Base-by-base conservation (phyloP, 768 basidiomycete species). In the Gymnopilus junonius region DNA sequence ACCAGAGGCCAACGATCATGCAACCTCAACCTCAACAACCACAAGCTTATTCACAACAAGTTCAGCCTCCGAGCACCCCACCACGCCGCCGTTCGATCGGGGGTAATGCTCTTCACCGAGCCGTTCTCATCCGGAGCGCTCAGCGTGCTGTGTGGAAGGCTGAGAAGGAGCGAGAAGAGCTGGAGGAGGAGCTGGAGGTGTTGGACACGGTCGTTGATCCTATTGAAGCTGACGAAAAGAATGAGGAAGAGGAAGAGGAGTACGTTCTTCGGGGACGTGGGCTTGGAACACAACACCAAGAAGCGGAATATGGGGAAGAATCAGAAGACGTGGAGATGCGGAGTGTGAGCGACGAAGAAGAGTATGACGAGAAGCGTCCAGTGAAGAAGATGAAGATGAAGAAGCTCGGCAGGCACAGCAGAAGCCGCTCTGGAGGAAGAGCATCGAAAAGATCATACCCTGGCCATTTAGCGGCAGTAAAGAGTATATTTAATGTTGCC, bases 51-150 rank as follows among this genome's bases (percentile, higher is more conserved):
- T 23, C 43, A 1, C 11, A n/a, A 1, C 45, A 31, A 7, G n/a
- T n/a, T n/a, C n/a, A n/a, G n/a, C 71, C 74, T 40, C 79, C 54
- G 15, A 37, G 23, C 7, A 55, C 54, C 4, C 54, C 80, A 1
- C 75, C 71, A 2, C 76, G 77, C 25, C 73, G 70, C 29, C 74
- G 77, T 32, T 80, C 77, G 27, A 67, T 73, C n/a, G 76, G 77
- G 4, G 77, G 84, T 1, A 79, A 79, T 15, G 87, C 85, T 2
- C 75, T 92, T 1, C 90, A 92, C 67, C 85, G 86, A 12, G 87
- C 88, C 0, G 90, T 92, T 2, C 77, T 92, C 10, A 85, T 92
- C 12, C 82, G 89, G 10, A 89, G 87, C 39, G 89, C 88, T 0
- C 89, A 91, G 68, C 80, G 88, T 14, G 85, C 85, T 0, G 82